Evolutionary conservation across 176 grass and related monocot genomes (phyloP), one percentile per base, ranked within the genome.

Genomic region (Oryza nivara): DNA sequence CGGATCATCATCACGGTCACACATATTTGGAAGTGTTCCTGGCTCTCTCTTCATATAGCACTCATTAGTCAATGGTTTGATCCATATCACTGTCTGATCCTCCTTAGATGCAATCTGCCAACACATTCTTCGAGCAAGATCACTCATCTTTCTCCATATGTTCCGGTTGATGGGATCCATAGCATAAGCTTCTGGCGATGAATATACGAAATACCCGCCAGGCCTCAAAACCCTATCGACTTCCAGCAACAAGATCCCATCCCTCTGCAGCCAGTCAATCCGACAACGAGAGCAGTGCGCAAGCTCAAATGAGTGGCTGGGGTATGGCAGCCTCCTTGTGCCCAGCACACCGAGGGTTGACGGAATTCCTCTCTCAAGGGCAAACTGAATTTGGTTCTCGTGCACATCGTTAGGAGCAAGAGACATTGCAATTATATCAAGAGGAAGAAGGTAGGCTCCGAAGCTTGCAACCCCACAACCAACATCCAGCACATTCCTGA

Each of bases 361-460:
- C 5, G 90, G 90, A 26, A 95, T 86, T 22, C 93, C 93, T 83
- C 93, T 84, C 74, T 95, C 93, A 45, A 95, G 93, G 2, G 93
- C 93, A 85, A 95, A 92, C 80, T 95, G 93, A 63, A 95, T 95
- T 75, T 95, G 93, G 80, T 95, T 95, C 79, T 95, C 93, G 20
- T 95, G 93, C 60, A 92, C 93, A 28, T 95, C 93, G 17, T 95
- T 95, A 65, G 93, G 93, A 32, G 93, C 93, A 17, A 95, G 79
- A 26, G 93, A 95, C 86, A 92, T 89, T 12, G 90, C 72, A 84
- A 92, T 73, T 46, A 95, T 75, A 44, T 88, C 83, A 1, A 86
- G 88, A 3, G 66, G 64, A 17, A 95, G 88, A 84, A 95, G 93
- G 83, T 95, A 95, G 8, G 90, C 93, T 9, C 90, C 88, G 47